These are phyloP conservation scores for Venturia oleaginea DNA, from an alignment of 2,329 filamentous ascomycete genomes.

Conservation along the genomic window DNA sequence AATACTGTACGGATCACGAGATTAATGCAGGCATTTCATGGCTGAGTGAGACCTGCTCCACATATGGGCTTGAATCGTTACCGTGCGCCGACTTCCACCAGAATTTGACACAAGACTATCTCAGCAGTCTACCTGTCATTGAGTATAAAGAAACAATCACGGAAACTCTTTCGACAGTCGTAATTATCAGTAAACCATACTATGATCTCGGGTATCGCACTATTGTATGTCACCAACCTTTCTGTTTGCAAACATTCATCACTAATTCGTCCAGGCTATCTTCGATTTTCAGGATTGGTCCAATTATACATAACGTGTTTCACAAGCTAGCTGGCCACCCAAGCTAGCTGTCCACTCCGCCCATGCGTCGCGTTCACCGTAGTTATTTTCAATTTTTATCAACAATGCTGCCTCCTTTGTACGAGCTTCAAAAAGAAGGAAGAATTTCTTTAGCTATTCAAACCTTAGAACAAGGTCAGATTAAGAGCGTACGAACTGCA, in stretches of 20 bases:
- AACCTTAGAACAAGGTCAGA: too few relatives aligned
- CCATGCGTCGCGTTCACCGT: too few relatives aligned
- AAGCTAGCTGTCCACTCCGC: too few relatives aligned
- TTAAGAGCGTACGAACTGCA: too few relatives aligned
- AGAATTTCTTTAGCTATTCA: too few relatives aligned
- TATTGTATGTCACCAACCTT: not conserved
- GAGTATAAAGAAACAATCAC: not conserved
- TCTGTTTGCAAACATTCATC: not conserved
- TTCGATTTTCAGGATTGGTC: not conserved
- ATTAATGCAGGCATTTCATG: not conserved
- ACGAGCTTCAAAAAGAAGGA: too few relatives aligned
- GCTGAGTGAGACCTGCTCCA: not conserved
- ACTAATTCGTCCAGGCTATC: not conserved
- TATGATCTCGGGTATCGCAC: slow-evolving; percentile 7
- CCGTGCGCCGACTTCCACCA: not conserved
- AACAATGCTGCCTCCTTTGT: too few relatives aligned
- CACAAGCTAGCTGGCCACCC: too few relatives aligned
- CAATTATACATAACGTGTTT: not conserved
- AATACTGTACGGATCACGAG: slow-evolving; percentile 5
- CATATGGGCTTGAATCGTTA: not conserved
- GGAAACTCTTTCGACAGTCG: not conserved
- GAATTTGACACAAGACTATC: not conserved
- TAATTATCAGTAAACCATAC: not conserved
- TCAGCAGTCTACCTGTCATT: not conserved
- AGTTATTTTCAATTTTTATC: too few relatives aligned